These are phyloP conservation scores for Arxiozyma bovina DNA, from an alignment of 1,139 yeast genomes.

Conservation along the genomic window DNA sequence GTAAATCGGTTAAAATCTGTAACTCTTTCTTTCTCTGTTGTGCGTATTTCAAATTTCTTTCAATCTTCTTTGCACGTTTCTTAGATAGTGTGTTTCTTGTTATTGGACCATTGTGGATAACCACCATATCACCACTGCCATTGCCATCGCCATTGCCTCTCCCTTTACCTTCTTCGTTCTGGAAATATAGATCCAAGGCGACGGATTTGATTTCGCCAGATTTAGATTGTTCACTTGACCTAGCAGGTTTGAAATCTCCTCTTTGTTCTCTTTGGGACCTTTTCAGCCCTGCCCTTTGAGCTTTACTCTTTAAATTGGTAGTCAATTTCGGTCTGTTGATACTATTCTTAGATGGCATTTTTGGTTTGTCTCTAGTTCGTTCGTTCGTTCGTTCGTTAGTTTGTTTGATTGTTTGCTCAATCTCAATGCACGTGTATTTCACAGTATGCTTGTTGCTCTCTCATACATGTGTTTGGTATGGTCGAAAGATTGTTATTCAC, in stretches of 20 bases:
- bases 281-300: constrained; percentile 46
- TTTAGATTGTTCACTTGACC: constrained; percentile 41
- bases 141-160: constrained; percentile 17
- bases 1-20: constrained; percentile 38
- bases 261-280: constrained; percentile 46
- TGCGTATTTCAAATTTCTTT: constrained; percentile 66
- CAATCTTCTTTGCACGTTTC: constrained; percentile 74
- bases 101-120: constrained; percentile 33
- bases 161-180: constrained; percentile 22
- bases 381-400: no score
- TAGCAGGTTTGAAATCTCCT: constrained; percentile 35
- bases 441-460: no score
- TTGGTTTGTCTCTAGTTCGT: not conserved
- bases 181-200: constrained; percentile 56
- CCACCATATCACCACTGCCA: constrained; percentile 31
- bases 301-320: constrained; percentile 46
- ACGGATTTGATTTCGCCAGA: constrained; percentile 45
- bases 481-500: no score
- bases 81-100: constrained; percentile 61
- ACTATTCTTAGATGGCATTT: constrained; percentile 68
- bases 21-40: constrained; percentile 39
- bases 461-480: no score
- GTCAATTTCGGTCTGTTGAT: constrained; percentile 71
- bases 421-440: no score
- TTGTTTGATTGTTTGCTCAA: no score